Evolutionary conservation across 2,329 filamentous ascomycete genomes (phyloP).

Genomic region (Emmonsiellopsis sp.): DNA sequence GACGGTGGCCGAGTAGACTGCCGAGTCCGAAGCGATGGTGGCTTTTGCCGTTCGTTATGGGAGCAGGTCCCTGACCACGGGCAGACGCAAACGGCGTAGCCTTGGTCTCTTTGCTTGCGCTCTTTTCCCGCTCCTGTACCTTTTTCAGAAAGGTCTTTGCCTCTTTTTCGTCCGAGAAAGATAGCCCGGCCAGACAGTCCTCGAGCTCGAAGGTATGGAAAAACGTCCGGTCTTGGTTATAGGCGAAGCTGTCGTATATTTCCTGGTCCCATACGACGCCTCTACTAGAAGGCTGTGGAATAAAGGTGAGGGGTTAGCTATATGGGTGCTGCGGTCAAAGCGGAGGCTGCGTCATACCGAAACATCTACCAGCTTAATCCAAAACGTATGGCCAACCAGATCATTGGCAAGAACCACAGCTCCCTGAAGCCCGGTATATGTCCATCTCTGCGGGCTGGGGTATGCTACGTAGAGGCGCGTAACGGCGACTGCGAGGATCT

Average conservation of each 20-base stretch:
- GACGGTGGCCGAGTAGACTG: conserved; percentile 42
- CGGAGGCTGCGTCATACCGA: conserved; percentile 55
- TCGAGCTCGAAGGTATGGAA: conserved; percentile 97
- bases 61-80: conserved; percentile 40
- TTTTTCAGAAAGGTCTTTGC: conserved; percentile 96
- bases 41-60: conserved; percentile 35
- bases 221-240: conserved; percentile 95
- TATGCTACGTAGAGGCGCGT: conserved; percentile 89
- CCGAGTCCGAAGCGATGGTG: conserved; percentile 44
- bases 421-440: conserved; percentile 85
- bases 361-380: conserved; percentile 95
- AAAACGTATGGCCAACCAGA: conserved; percentile 88
- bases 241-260: conserved; percentile 88
- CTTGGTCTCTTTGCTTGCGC: conserved; percentile 78
- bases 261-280: conserved; percentile 97
- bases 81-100: conserved; percentile 60
- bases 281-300: conserved; percentile 57
- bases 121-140: conserved; percentile 92
- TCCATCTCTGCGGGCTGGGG: conserved; percentile 80
- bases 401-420: conserved; percentile 89
- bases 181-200: conserved; percentile 79
- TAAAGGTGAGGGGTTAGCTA: background rate
- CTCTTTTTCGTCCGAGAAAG: conserved; percentile 95
- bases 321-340: background rate
- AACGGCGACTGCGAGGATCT: conserved; percentile 92